Evolutionary conservation across 169 alveolate species (phyloP), one percentile per base, ranked within the genome.

Genomic region (Eimeria zaria): DNA sequence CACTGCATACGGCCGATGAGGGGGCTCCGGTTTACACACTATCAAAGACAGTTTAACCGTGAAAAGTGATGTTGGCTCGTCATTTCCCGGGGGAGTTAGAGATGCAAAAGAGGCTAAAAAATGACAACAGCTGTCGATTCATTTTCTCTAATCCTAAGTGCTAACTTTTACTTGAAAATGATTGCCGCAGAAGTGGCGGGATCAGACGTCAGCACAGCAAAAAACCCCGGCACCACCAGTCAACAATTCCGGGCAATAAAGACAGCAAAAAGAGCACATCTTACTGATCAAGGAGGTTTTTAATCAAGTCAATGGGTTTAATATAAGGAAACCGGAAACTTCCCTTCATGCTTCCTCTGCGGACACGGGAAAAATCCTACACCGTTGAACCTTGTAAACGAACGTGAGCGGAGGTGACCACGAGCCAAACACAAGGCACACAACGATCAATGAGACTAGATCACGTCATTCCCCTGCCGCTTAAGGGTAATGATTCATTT

Each of bases 361-460:
- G 8, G 53, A 16, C 81, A 22, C 81, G 39, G 30, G 81, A 71
- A 36, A 36, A 14, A 30, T 30, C 24, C 24, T 7, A 14, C 30
- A 39, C 20, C 33, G 11, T 71, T 71, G 33, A 36, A 1, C 53
- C 33, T 27, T 39, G 81, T 41, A 18, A 71, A 5, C 6, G 51
- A 18, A 16, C 51, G 53, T 71, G 81, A 39, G 53, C 81, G 81
- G 30, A 33, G 81, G 81, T 71, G 81, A 71, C 81, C 81, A 51
- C 81, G n/a, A 18, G 30, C 2, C 36, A 64, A 24, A 64, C n/a
- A 20, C 74, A 39, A 71, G 81, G 81, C 81, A 71, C 81, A 71
- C 81, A 6, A 33, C 6, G 81, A 18, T 36, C 18, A 16, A 33
- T 39, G 81, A 51, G 39, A 36, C 33, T 39, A 71, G 33, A 71